Evolutionary conservation across 192 early-diverging fungal genomes (phyloP).

Genomic region (Coemansia sp.): DNA sequence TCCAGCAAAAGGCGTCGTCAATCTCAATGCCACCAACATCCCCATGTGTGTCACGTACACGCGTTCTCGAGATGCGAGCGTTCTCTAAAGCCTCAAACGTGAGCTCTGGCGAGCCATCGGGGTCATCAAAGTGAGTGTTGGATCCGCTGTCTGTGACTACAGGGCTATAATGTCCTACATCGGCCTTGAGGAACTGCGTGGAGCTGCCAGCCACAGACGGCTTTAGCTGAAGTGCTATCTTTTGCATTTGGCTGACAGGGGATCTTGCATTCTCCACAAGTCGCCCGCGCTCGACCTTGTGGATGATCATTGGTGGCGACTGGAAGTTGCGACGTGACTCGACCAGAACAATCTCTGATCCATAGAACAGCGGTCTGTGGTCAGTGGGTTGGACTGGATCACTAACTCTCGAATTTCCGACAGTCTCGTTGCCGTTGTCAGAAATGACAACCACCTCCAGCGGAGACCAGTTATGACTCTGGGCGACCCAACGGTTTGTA

Average conservation of each 20-base stretch:
- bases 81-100: constrained; percentile 43
- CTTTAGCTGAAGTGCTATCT: constrained; percentile 64
- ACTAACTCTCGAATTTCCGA: not conserved
- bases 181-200: constrained; percentile 38
- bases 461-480: constrained; percentile 56
- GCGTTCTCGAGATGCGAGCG: constrained; percentile 18
- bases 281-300: constrained; percentile 75
- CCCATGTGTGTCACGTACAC: constrained; percentile 8
- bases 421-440: not conserved
- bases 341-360: constrained; percentile 69
- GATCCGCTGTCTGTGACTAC: constrained; percentile 6
- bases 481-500: constrained; percentile 48
- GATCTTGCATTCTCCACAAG: constrained; percentile 63
- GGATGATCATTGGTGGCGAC: constrained; percentile 70
- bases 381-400: not conserved
- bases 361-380: constrained; percentile 56
- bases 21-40: constrained; percentile 46
- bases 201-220: constrained; percentile 21
- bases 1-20: constrained; percentile 84
- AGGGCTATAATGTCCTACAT: constrained; percentile 40
- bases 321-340: constrained; percentile 62
- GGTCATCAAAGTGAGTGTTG: constrained; percentile 34
- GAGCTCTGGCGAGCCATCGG: constrained; percentile 50
- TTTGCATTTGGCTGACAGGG: constrained; percentile 84
- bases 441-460: constrained; percentile 39